Conservation (phyloP, 805 yeast genomes). For the Wickerhamia fluorescens region DNA sequence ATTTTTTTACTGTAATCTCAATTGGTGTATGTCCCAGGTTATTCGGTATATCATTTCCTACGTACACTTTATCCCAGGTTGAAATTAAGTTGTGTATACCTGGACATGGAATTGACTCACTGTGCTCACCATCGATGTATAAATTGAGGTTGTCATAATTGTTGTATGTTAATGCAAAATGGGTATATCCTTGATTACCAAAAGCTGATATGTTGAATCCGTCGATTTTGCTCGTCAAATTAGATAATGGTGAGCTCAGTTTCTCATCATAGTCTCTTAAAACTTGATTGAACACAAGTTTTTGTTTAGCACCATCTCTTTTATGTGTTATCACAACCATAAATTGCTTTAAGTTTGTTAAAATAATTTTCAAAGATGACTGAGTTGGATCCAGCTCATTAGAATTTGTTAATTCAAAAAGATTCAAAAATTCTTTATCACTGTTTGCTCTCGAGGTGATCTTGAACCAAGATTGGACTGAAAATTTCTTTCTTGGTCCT, state of each 20-base stretch:
- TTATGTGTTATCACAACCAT: conserved; percentile 21
- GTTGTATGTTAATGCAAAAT: conserved; percentile 33
- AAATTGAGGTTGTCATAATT: conserved; percentile 33
- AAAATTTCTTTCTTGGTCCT: conserved; percentile 15
- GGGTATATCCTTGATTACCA: conserved; percentile 16
- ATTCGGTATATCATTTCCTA: conserved; percentile 25
- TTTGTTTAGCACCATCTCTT: conserved; percentile 18
- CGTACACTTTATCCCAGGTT: conserved; percentile 29
- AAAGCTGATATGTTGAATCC: conserved; percentile 8
- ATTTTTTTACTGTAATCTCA: conserved; percentile 26
- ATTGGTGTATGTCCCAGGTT: conserved; percentile 4
- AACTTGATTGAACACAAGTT: conserved; percentile 28
- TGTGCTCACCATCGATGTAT: conserved; percentile 44
- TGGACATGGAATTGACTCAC: conserved; percentile 36
- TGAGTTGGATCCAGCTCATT: conserved; percentile 8
- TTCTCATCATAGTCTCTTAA: too few species aligned
- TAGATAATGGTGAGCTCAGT: too few species aligned
- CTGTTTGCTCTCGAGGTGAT: too few species aligned
- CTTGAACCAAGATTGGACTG: conserved; percentile 37
- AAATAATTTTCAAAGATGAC: conserved; percentile 19
- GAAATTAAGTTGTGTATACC: conserved; percentile 19
- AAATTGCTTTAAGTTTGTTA: conserved; percentile 24
- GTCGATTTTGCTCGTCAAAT: too few species aligned
- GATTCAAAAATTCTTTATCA: too few species aligned
- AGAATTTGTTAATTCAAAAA: conserved; percentile 24